phyloP scores from a whole-genome alignment of 345 rosid species.

The Syzygium grande region DNA sequence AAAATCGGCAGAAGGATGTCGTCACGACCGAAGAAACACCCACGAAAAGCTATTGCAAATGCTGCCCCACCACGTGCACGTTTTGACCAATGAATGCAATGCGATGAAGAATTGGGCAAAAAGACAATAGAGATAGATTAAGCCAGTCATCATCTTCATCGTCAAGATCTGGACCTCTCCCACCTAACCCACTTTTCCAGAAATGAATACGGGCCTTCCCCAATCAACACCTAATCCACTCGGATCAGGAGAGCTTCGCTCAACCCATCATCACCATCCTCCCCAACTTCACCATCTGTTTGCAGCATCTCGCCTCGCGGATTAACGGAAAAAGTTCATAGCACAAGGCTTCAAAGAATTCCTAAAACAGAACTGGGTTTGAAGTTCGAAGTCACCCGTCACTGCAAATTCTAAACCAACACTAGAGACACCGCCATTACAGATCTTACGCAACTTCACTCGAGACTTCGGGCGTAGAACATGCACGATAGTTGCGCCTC shows the following conservation, averaged over 20 bases:
- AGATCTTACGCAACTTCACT: neutral
- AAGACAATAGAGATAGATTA: neutral
- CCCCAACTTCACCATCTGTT: neutral
- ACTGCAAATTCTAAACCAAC: neutral
- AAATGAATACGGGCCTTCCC: neutral
- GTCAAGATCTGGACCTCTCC: neutral
- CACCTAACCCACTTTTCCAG: neutral
- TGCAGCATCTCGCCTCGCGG: neutral
- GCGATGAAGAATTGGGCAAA: neutral
- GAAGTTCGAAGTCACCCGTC: neutral
- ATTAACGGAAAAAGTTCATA: neutral
- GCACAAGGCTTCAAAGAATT: neutral
- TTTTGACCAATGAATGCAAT: neutral
- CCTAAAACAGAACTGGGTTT: neutral
- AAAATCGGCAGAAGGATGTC: neutral
- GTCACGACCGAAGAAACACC: neutral
- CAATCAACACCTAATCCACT: neutral
- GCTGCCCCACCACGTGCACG: neutral
- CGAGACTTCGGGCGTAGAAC: neutral
- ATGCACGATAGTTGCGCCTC: neutral
- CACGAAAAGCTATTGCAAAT: neutral
- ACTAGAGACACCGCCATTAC: neutral
- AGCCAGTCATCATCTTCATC: neutral
- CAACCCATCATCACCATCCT: neutral
- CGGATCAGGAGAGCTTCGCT: neutral